Evolutionary conservation across 2,329 filamentous ascomycete genomes (phyloP).

Genomic region (Ilyonectria sp.): DNA sequence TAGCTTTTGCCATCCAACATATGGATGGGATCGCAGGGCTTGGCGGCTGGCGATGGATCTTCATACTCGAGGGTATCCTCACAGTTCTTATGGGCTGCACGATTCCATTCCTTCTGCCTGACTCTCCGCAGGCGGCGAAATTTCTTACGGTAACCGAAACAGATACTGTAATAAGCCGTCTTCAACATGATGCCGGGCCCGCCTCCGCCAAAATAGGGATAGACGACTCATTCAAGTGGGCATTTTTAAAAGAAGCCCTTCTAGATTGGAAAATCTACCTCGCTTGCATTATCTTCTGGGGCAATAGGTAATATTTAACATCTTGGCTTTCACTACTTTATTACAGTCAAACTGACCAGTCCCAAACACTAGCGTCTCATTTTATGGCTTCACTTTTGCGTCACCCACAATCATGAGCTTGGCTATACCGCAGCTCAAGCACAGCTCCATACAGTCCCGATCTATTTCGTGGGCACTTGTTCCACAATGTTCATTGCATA

Average conservation of each 20-base stretch:
- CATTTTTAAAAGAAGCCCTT: constrained; percentile 14
- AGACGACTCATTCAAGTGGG: not conserved
- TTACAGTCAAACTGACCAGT: not conserved
- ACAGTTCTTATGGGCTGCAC: constrained; percentile 27
- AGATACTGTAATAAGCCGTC: not conserved
- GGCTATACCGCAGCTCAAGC: constrained; percentile 18
- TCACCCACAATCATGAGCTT: constrained; percentile 13
- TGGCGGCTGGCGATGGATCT: constrained; percentile 36
- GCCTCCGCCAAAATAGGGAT: not conserved
- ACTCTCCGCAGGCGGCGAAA: not conserved
- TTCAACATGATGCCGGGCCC: constrained; percentile 5
- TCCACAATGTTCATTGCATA: constrained; percentile 4
- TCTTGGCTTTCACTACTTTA: not conserved
- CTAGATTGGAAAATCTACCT: constrained; percentile 28
- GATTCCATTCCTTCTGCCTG: constrained; percentile 9
- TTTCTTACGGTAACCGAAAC: constrained; percentile 9
- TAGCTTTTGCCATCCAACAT: constrained; percentile 32
- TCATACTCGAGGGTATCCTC: constrained; percentile 22
- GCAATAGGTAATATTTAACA: not conserved
- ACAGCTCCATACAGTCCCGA: constrained; percentile 16
- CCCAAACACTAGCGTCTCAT: constrained; percentile 5
- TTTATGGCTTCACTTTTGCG: constrained; percentile 18
- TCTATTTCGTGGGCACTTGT: constrained; percentile 10
- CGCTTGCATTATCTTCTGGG: constrained; percentile 11
- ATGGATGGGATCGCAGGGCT: constrained; percentile 30